Percentiles rank a stretch among this genome's conserved stretches.
phyloP scores from a whole-genome alignment of 768 basidiomycete genomes.

The Mycena belliarum region DNA sequence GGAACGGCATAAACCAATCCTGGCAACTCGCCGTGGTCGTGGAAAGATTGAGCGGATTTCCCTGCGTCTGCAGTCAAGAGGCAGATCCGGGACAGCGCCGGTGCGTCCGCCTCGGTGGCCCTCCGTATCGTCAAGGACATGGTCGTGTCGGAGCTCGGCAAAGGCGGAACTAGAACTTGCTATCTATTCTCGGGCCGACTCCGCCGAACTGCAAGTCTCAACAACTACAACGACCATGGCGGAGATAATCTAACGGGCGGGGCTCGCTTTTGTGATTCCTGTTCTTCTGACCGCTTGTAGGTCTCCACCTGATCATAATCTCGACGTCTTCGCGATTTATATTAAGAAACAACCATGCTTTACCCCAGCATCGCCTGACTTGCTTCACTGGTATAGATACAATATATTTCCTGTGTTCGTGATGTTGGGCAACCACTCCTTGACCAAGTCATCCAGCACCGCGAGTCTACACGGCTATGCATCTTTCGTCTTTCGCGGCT shows the following conservation, averaged over 20 bases:
- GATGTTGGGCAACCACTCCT: not conserved
- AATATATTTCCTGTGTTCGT: not conserved
- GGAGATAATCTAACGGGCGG: too few species aligned
- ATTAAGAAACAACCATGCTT: not conserved
- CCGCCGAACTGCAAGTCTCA: too few species aligned
- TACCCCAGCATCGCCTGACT: not conserved
- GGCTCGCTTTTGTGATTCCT: not conserved
- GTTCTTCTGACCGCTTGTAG: not conserved
- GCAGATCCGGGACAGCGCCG: conserved; percentile 69
- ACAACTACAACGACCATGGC: too few species aligned
- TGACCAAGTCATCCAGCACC: not conserved
- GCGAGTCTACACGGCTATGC: not conserved
- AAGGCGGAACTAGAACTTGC: too few species aligned
- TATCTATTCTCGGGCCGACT: too few species aligned
- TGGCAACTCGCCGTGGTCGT: conserved; percentile 63
- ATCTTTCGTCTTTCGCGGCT: not conserved
- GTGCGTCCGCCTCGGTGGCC: conserved; percentile 53
- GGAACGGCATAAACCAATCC: conserved; percentile 77
- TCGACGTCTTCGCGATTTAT: not conserved
- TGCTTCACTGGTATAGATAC: not conserved
- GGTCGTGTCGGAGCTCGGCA: too few species aligned
- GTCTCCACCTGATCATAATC: not conserved
- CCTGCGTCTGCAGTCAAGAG: conserved; percentile 75
- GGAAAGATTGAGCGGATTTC: conserved; percentile 58
- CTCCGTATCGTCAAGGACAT: conserved; percentile 56